Evolutionary conservation across 1,139 yeast species (phyloP), one percentile per base, ranked within the genome.

Genomic region (Suhomyces ambrosiae): DNA sequence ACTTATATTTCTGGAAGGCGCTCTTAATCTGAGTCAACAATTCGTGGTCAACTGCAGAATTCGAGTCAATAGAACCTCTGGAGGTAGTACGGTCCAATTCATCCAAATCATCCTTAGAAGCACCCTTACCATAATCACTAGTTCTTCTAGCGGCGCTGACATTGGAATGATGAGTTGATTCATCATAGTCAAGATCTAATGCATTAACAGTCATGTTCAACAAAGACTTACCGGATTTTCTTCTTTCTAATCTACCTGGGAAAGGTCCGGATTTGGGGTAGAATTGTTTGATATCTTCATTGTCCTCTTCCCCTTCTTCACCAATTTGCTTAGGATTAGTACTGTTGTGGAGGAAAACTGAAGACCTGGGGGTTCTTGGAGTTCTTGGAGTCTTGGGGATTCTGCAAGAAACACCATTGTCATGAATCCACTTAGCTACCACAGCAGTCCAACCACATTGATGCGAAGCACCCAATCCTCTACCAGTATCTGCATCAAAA

Each of bases 391-490:
- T 64, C 63, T 73, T 64, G 37, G 79, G 71, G 47, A 67, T 55
- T 54, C 76, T 66, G 54, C 82, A 78, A 0, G 88, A 76, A 32
- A 81, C 74, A 40, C 96, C 97, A 35, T 86, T 86, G 60, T 90
- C 97, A 57, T 87, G 95, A 55, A 90, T 88, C 79, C 94, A 80
- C 62, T 92, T 86, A 33, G 96, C 96, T 39, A 89, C 94, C 33
- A 90, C 74, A 0, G 96, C 90, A 1, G 97, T 90, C 97, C 97
- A 90, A 11, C 97, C 97, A 68, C 90, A 84, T 65, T 90, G 97
- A 68, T 92, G 97, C 32, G 92, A 83, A 1, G 97, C 92, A 26
- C 97, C 97, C 43, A 90, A 68, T 5, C 97, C 97, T 52, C 96
- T 77, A 32, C 97, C 97, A 2, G 95, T 85, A 55, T 90, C 97